Evolutionary conservation across 768 basidiomycete species (phyloP), one percentile per base, ranked within the genome.

Genomic region (Phylloporus arenicola): DNA sequence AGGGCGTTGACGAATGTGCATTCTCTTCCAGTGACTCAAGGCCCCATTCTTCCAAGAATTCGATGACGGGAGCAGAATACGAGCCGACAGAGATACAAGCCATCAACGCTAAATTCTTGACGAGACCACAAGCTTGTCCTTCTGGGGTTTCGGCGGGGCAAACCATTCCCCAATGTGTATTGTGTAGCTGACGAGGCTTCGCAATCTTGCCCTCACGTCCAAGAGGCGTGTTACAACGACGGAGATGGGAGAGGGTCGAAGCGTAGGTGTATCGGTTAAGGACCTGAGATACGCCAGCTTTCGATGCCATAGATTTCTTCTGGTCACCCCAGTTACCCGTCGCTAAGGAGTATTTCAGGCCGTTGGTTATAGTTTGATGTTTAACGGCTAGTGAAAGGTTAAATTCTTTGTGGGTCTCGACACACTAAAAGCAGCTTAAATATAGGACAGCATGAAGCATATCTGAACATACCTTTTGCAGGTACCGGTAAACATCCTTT

Each of bases 91-190:
- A 98, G 52, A 98, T 96, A 69, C 92, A 95, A 4, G 95, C 75
- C 93, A 98, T 95, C 57, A 98, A 82, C 0, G 96, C 91, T 50
- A 99, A 73, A 70, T 99, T 98, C 75, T 99, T 98, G 71, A 98
- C 96, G 39, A 98, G 81, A 71, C 96, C 96, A 71, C 96, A 99
- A 53, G 96, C 96, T 68, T 98, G 96, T 41, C 96, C 96, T 82
- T 99, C 96, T 1, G 96, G 96, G 4, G 96, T 99, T 69, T 99
- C 96, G 34, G 96, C 96, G 38, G 96, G 96, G 64, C 96, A 99
- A 17, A 99, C 96, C 96, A 99, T 98, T 33, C 96, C 96, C 96
- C 96, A 99, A 62, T 99, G 96, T 1, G 96, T 97, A 63, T 99
- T 99, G 69, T 99, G 96, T 48, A 99, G 75, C 61, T 99, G 96